Base-by-base conservation (phyloP, 2,329 filamentous ascomycete genomes). In the Stagonosporopsis vannaccii region DNA sequence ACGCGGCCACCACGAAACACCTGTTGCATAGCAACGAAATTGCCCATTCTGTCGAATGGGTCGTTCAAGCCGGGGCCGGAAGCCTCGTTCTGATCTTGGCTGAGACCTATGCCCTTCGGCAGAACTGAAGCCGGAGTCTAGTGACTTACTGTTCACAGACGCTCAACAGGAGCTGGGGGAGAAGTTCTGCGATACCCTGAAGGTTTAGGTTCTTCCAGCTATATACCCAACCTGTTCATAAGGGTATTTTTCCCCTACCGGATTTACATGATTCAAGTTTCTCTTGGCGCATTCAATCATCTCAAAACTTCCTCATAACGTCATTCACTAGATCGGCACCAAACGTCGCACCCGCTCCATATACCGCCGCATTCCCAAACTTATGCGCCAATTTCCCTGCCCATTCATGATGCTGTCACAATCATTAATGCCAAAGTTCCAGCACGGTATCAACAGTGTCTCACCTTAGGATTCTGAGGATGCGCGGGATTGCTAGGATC, bases 291-390 rank as follows among this genome's bases (percentile, higher is more conserved):
- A 7, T 12, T 12, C 9, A 17, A 20, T 23, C 23, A 17, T 3
- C 4, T 42, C 17, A 62, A 30, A 67, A 63, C 39, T 62, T 67
- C 55, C 60, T 59, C 60, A 65, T 63, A 22, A 56, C 64, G 56
- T 63, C 60, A 30, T 67, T 65, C 8, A 67, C 59, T 6, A 65
- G 12, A 60, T 63, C 59, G 20, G 59, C 55, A 3, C 64, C 62
- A 48, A 65, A 67, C 5, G 60, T 63, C 23, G 64, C 64, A 30
- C 64, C 62, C 20, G 62, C 62, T 0, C 62, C 62, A 6, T 55
- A 54, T 1, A 67, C 57, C 1, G 64, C 62, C 7, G 64, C 64
- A 37, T 66, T 65, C 0, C 62, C 64, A 36, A 66, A 65, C 20
- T 63, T 63, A 6, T 58, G 52, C 2, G 56, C 64, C n/a, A 65